These are phyloP conservation scores for Macrotyloma uniflorum DNA, from an alignment of 306 rosid species.

Conservation along the genomic window DNA sequence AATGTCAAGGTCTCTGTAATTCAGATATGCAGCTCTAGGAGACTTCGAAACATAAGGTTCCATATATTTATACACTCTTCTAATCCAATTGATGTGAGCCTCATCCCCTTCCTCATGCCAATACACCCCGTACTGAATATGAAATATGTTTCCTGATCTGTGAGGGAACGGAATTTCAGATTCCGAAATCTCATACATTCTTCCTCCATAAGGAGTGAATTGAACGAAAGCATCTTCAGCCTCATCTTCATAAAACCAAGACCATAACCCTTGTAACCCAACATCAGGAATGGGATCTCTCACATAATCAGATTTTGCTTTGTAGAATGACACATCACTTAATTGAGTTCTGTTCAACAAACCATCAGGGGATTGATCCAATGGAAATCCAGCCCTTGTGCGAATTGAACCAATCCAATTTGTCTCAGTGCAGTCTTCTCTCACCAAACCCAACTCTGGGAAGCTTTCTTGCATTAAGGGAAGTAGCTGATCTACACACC, in stretches of 20 bases:
- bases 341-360: conserved; percentile 20
- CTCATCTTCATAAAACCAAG: conserved; percentile 25
- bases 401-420: not conserved
- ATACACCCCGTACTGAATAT: conserved; percentile 5
- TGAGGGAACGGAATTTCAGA: conserved; percentile 40
- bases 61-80: conserved; percentile 29
- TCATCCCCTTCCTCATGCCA: conserved; percentile 37
- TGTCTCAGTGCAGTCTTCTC: not conserved
- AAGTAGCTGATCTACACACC: conserved; percentile 36
- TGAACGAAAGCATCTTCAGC: not conserved
- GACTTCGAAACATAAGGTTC: conserved; percentile 33
- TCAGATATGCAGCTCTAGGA: not conserved
- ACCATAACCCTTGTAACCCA: conserved; percentile 42
- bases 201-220: conserved; percentile 43
- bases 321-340: not conserved
- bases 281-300: conserved; percentile 23
- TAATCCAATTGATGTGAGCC: conserved; percentile 20
- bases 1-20: conserved; percentile 42
- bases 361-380: conserved; percentile 14
- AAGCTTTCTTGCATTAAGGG: conserved; percentile 43
- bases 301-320: conserved; percentile 44
- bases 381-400: not conserved
- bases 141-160: conserved; percentile 27
- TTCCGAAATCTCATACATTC: conserved; percentile 44
- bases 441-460: conserved; percentile 45